A percentile compares a stretch with the other conserved stretches of the same genome.
Conservation (phyloP, 1,139 yeast genomes). For the Geotrichum phurueaensis region DNA sequence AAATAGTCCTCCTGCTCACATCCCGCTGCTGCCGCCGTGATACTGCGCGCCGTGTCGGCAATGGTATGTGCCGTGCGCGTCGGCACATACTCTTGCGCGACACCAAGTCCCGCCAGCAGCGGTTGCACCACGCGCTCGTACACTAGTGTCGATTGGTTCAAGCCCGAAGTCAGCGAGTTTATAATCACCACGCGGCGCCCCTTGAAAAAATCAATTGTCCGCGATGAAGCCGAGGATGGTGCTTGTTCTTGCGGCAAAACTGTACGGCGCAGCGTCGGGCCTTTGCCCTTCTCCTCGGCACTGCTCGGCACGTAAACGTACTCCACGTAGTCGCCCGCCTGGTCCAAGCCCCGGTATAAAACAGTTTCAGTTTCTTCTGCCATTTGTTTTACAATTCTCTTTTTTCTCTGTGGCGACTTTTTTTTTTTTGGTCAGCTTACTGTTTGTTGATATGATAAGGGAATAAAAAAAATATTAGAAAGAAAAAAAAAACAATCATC, state of each 20-base stretch:
- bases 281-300: background rate
- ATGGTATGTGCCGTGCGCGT: slow-evolving; percentile 33
- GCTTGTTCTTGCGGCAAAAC: background rate
- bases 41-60: slow-evolving; percentile 33
- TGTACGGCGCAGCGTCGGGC: background rate
- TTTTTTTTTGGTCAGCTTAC: background rate
- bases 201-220: background rate
- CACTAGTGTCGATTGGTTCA: slow-evolving; percentile 25
- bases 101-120: slow-evolving; percentile 31
- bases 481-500: too few relatives aligned
- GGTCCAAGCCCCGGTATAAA: background rate
- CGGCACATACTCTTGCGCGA: slow-evolving; percentile 35
- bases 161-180: slow-evolving; percentile 34
- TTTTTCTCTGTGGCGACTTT: too few relatives aligned
- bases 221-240: background rate
- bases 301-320: background rate
- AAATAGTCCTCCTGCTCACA: slow-evolving; percentile 34
- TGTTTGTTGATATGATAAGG: background rate
- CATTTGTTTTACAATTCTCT: background rate
- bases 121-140: slow-evolving; percentile 33
- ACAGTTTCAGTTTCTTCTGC: background rate
- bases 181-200: slow-evolving; percentile 28
- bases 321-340: background rate
- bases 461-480: too few relatives aligned
- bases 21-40: slow-evolving; percentile 22